phyloP scores from a whole-genome alignment of 1,284 basidiomycete species.

The Ganoderma leucocontextum region DNA sequence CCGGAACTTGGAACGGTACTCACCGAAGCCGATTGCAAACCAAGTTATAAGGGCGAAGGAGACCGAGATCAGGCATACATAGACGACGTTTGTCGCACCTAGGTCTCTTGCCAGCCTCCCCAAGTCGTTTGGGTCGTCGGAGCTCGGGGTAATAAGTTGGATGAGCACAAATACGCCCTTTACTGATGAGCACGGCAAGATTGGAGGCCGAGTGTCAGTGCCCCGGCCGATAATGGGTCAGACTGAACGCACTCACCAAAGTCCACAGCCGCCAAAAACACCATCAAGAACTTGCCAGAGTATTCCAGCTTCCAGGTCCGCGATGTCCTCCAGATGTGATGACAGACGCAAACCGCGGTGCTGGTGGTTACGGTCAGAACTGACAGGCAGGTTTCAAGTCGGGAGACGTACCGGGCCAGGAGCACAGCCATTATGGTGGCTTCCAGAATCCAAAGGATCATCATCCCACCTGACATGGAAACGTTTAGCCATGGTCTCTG shows the following conservation, averaged over 20 bases:
- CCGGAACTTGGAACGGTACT: not conserved
- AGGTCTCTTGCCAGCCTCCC: not conserved
- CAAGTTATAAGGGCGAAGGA: not conserved
- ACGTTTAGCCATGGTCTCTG: not conserved
- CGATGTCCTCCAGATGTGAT: not conserved
- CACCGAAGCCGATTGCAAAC: slow-evolving; percentile 1
- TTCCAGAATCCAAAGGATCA: not conserved
- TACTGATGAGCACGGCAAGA: not conserved
- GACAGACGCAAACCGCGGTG: not conserved
- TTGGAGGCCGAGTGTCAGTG: not conserved
- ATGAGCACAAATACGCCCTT: not conserved
- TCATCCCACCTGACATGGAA: not conserved
- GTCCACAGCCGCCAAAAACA: not conserved
- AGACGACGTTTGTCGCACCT: not conserved
- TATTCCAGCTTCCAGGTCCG: not conserved
- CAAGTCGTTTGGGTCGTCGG: not conserved
- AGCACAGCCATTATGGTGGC: not conserved
- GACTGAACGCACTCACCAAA: not conserved
- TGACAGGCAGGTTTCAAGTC: not conserved
- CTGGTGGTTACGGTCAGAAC: not conserved
- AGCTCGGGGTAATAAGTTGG: not conserved
- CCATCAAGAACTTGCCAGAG: not conserved
- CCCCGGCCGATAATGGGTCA: no score
- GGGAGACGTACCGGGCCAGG: not conserved
- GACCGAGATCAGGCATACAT: not conserved